Base-by-base conservation (phyloP, 352 stramenopile genomes). In the Phytophthora parvispora region DNA sequence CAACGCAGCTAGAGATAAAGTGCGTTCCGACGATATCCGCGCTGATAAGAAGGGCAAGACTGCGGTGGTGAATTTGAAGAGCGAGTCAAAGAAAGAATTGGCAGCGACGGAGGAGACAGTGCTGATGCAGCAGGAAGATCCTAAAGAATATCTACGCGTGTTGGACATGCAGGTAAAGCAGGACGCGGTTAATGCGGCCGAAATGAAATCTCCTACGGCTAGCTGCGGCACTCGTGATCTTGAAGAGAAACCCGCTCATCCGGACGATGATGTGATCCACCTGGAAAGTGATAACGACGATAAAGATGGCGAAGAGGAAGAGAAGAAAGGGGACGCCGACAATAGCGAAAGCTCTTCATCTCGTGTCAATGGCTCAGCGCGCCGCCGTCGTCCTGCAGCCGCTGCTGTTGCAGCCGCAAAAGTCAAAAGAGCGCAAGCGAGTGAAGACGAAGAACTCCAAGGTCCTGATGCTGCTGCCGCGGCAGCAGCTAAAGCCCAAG, bases 101-200 rank as follows among this genome's bases (percentile, higher is more conserved):
- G 60, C 40, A 16, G 16, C 54, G 5, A 56, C 50, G 16, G 50
- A 77, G 42, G 54, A 80, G 63, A 53, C 55, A 24, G 13, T 32
- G 18, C n/a, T 47, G 43, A 67, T 77, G 64, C 55, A 72, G 50
- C 38, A 69, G 48, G 69, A 78, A 56, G 76, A 77, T 67, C 45
- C 61, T 36, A 52, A 69, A 56, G 42, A 55, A 47, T 58, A 61
- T 32, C 49, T 60, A 32, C 60, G 28, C 9, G 42, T 60, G n/a
- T n/a, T 22, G 15, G 28, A 57, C 47, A 49, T 67, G 5, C 40
- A 66, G 54, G 63, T 48, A 3, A 63, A 76, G 49, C 34, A 38
- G 9, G 60, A 81, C 27, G 61, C 74, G 24, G 61, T 59, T n/a
- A 25, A 60, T 40, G 18, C 20, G 18, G 53, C 18, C 9, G 27